These are phyloP conservation scores for Secale cereale DNA, from an alignment of 176 grass and related monocot species.

Conservation along the genomic window DNA sequence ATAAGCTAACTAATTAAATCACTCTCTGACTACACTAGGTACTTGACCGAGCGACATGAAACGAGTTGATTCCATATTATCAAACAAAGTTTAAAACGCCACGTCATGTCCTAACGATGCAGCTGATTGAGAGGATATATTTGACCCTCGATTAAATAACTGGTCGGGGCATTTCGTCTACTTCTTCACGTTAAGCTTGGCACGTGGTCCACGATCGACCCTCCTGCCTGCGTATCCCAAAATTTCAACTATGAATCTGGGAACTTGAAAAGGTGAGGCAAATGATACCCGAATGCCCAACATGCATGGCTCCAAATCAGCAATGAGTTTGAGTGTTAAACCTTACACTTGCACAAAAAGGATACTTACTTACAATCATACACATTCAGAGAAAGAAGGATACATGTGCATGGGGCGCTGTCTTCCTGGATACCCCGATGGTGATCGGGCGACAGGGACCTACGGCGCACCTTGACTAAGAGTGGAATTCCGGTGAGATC, in stretches of 20 bases:
- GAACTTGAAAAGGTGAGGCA: background rate
- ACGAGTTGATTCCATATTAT: background rate
- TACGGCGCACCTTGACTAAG: conserved; percentile 20
- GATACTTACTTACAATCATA: no score
- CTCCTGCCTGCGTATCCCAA: background rate
- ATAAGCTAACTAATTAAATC: background rate
- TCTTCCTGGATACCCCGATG: background rate
- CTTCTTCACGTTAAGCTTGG: background rate
- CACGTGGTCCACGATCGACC: background rate
- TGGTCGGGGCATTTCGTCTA: background rate
- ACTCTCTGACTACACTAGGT: background rate
- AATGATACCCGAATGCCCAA: background rate
- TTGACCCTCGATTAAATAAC: background rate
- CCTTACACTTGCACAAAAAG: no score
- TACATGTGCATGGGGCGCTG: background rate
- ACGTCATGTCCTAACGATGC: background rate
- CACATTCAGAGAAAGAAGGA: background rate
- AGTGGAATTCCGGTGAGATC: background rate
- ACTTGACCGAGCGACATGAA: background rate
- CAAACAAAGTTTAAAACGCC: background rate
- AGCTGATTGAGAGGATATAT: background rate
- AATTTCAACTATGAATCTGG: background rate
- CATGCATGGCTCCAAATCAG: background rate
- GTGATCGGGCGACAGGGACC: background rate
- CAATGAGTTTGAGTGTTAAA: background rate